Evolutionary conservation across 495 filamentous ascomycete species (phyloP).

Genomic region (Talaromyces liani): DNA sequence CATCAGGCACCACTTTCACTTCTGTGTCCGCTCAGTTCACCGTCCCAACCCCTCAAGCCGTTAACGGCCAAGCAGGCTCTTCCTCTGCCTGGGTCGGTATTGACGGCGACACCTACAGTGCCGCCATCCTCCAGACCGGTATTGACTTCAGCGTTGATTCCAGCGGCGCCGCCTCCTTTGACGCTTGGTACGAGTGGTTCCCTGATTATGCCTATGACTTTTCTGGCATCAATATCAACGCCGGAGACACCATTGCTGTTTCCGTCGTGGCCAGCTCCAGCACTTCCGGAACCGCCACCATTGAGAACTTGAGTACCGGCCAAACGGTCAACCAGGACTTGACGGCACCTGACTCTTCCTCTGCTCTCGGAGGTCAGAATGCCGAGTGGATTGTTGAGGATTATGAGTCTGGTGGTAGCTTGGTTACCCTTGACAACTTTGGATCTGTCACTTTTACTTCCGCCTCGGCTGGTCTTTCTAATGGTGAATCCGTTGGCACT

Average conservation of each 20-base stretch:
- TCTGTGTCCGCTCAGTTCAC: slow-evolving; percentile 49
- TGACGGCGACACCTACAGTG: slow-evolving; percentile 51
- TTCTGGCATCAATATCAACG: slow-evolving; percentile 36
- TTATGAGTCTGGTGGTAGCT: slow-evolving; percentile 35
- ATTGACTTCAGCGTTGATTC: slow-evolving; percentile 46
- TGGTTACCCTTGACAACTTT: slow-evolving; percentile 51
- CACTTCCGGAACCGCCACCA: slow-evolving; percentile 41
- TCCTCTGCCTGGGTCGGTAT: slow-evolving; percentile 58
- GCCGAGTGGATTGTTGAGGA: slow-evolving; percentile 65
- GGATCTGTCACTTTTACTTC: slow-evolving; percentile 42
- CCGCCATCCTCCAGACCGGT: slow-evolving; percentile 54
- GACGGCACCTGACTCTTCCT: slow-evolving; percentile 25
- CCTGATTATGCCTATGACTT: slow-evolving; percentile 52
- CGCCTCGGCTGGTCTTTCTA: slow-evolving; percentile 25
- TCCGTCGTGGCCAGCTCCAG: slow-evolving; percentile 41
- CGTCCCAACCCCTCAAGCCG: slow-evolving; percentile 44
- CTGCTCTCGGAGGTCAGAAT: slow-evolving; percentile 38
- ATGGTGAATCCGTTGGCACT: slow-evolving; percentile 19
- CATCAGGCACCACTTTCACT: slow-evolving; percentile 35
- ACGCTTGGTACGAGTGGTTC: slow-evolving; percentile 63
- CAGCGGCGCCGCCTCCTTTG: slow-evolving; percentile 29
- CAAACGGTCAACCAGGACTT: slow-evolving; percentile 45
- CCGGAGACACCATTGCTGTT: slow-evolving; percentile 50
- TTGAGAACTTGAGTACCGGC: slow-evolving; percentile 51
- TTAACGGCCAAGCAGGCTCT: slow-evolving; percentile 26